Base-by-base conservation (phyloP, 768 basidiomycete genomes). In the Lactifluus hygrophoroides region DNA sequence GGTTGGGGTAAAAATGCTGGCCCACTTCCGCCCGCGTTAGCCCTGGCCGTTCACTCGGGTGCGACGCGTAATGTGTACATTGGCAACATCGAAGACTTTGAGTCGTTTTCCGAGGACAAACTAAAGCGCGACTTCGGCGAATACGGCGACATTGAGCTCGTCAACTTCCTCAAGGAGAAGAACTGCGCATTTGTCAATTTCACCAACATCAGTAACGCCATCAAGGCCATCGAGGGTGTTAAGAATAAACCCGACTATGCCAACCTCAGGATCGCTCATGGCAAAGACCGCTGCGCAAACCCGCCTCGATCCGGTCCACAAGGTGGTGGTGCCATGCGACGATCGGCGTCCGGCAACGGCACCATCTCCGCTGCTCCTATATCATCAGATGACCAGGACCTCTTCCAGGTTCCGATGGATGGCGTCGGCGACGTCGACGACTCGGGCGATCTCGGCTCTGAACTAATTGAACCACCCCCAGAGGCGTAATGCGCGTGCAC, bases 1-100 rank as follows among this genome's bases (percentile, higher is more conserved):
- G 94, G 95, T 47, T 99, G 95, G 96, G 95, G 95, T 57, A 98
- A 95, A 80, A 90, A 90, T 68, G 86, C 91, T 16, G 94, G 93
- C 5, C 87, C 93, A 17, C 77, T 95, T 16, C 81, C 86, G 17
- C 88, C 94, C 16, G 81, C 85, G 2, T 78, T 96, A 38, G 88
- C 91, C 28, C 78, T 94, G 61, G 90, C 92, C 0, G 90, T 99
- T 2, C 90, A 94, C 69, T 80, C 85, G 0, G 96, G 96, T 19
- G 93, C 95, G 1, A 96, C 93, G 14, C 80, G 96, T 57, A 99
- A 98, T 69, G 94, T 99, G 50, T 99, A 97, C 72, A 83, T 97
- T 49, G 94, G 94, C 7, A 90, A 88, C 66, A 85, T 99, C 44
- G 91, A 94, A 67, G 95, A 99, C 76, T 96, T 94, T 68, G 95